Base-by-base conservation (phyloP, 78 protist genomes). In the Dictyostelium citrinum region DNA sequence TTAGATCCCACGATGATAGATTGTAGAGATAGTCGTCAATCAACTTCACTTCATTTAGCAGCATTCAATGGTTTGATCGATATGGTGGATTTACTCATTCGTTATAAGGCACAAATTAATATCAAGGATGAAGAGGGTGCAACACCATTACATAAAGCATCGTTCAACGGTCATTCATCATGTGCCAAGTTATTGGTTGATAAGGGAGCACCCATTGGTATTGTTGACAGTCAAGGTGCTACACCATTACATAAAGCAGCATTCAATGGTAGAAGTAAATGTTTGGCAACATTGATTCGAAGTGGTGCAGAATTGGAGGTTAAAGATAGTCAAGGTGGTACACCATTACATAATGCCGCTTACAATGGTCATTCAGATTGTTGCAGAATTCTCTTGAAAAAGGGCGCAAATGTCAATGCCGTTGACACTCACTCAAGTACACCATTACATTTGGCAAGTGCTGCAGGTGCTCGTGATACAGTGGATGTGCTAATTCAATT, bases 211-310 rank as follows among this genome's bases (percentile, higher is more conserved):
- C 41, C 74, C 9, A 86, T 93, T 16, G 20, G 29, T 16, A 10
- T 81, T 2, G 39, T 82, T 33, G 96, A 93, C 31, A 85, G 61
- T 37, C 90, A 93, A 75, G 96, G 96, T 11, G 90, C 90, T n/a
- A 76, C 96, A 24, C 96, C 96, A n/a, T 55, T 93, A 39, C 96
- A 93, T 55, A 84, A 82, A 5, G 91, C 96, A n/a, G 96, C 92
- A 29, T 82, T 84, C 83, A 90, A 90, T 70, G 95, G 95, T 33
- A n/a, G 90, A 33, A 4, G 41, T 2, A 83, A 83, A 60, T 91
- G 95, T 71, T 39, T 91, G 24, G 67, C 78, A 22, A 91, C 85
- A 0, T 31, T 91, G 78, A 80, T 93, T n/a, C 67, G 82, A 49
- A 77, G 72, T 51, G 91, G 93, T 27, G 78, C 92, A 14, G 90